Percentiles rank a stretch among this genome's conserved stretches.
Evolutionary conservation across 495 filamentous ascomycete species (phyloP).

Genomic region (Xylaria telfairii): DNA sequence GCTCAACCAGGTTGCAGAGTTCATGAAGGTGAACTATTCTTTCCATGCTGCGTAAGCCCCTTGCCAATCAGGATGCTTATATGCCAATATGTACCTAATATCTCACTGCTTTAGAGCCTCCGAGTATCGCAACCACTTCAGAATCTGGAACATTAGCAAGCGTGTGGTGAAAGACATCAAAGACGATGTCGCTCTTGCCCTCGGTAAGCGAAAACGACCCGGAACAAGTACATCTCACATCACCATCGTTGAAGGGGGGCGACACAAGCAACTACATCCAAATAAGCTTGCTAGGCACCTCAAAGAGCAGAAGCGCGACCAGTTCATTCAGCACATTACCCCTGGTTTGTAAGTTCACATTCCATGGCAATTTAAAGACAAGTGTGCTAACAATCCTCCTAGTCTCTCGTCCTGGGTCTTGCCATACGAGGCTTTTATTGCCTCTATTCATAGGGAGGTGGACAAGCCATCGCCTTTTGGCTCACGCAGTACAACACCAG

Average conservation of each 20-base stretch:
- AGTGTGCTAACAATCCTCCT: background rate
- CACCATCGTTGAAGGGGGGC: background rate
- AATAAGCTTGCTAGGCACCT: background rate
- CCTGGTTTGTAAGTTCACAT: conserved; percentile 1
- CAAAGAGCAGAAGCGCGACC: background rate
- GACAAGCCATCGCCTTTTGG: background rate
- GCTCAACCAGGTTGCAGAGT: background rate
- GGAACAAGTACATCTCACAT: conserved; percentile 1
- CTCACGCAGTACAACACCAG: background rate
- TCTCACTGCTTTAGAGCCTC: background rate
- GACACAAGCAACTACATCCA: background rate
- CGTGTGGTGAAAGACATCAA: background rate
- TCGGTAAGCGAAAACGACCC: background rate
- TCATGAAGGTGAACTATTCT: background rate
- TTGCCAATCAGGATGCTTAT: background rate
- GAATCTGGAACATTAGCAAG: background rate
- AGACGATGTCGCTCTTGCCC: background rate
- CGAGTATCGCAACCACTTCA: background rate
- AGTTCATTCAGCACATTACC: background rate
- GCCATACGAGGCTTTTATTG: conserved; percentile 1
- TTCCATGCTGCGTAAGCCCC: conserved; percentile 1
- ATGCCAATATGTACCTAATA: background rate
- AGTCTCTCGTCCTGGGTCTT: background rate
- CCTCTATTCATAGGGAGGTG: background rate
- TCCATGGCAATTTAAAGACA: background rate